A percentile compares a stretch with the other conserved stretches of the same genome.
These are phyloP conservation scores for Leccinum imitatum DNA, from an alignment of 768 basidiomycete species.

Conservation along the genomic window DNA sequence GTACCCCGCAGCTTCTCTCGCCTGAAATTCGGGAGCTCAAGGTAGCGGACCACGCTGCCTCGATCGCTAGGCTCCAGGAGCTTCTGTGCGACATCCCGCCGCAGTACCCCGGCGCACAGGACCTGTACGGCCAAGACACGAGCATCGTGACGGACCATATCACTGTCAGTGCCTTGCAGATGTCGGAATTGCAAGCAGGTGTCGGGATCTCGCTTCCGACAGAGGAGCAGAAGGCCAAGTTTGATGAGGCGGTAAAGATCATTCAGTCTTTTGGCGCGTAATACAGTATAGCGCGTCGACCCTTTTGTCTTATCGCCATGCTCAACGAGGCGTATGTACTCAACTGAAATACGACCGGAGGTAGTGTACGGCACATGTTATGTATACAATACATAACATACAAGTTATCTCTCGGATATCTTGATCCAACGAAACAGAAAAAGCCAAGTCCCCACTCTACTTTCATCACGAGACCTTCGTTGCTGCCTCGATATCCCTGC, in stretches of 20 bases:
- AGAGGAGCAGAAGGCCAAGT: slow-evolving; percentile 63
- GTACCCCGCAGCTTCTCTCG: slow-evolving; percentile 41
- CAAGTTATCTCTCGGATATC: not conserved
- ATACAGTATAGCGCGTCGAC: not conserved
- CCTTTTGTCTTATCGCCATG: not conserved
- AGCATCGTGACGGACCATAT: slow-evolving; percentile 45
- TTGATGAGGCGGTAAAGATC: slow-evolving; percentile 68
- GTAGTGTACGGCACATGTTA: not conserved
- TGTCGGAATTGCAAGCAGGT: slow-evolving; percentile 56
- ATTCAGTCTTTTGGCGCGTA: slow-evolving; percentile 39
- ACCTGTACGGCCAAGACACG: slow-evolving; percentile 70
- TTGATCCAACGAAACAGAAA: not conserved
- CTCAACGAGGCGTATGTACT: not conserved
- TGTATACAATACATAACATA: not conserved
- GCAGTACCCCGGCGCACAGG: slow-evolving; percentile 53
- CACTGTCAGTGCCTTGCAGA: not conserved
- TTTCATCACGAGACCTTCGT: not conserved
- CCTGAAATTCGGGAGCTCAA: slow-evolving; percentile 51
- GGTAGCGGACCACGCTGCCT: slow-evolving; percentile 9
- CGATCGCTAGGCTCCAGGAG: slow-evolving; percentile 41
- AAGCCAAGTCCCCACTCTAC: not conserved
- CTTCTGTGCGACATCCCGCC: slow-evolving; percentile 53
- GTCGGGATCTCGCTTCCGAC: slow-evolving; percentile 48
- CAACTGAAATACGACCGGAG: not conserved
- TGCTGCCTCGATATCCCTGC: not conserved